Conservation (phyloP, 78 protist genomes). For the Dictyostelium citrinum region DNA sequence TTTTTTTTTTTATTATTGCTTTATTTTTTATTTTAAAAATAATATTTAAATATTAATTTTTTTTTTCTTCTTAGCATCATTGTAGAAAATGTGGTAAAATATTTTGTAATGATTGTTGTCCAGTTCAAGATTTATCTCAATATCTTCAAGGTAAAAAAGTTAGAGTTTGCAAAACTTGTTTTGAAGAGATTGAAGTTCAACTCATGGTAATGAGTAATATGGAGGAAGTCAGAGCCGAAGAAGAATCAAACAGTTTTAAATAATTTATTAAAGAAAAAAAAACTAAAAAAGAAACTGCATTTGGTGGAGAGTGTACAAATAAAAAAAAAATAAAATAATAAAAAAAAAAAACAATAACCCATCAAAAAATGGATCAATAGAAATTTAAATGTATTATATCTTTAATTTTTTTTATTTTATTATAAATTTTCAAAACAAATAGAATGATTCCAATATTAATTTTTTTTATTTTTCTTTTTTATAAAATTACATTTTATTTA, state of each 20-base stretch:
- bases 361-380: not conserved
- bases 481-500: too few relatives aligned
- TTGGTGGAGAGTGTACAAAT: not conserved
- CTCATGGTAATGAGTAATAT: slow-evolving; percentile 8
- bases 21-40: too few relatives aligned
- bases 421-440: too few relatives aligned
- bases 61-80: slow-evolving; percentile 42
- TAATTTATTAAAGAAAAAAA: not conserved
- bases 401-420: too few relatives aligned
- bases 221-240: not conserved
- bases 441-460: too few relatives aligned
- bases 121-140: slow-evolving; percentile 64
- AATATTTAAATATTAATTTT: too few relatives aligned
- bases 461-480: too few relatives aligned
- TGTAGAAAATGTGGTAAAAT: slow-evolving; percentile 72
- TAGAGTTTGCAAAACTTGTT: slow-evolving; percentile 50
- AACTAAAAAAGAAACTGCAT: not conserved
- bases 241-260: not conserved
- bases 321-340: not conserved
- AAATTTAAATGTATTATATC: too few relatives aligned
- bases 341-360: not conserved
- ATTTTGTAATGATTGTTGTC: slow-evolving; percentile 70
- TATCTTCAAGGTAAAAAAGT: slow-evolving; percentile 50
- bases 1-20: too few relatives aligned
- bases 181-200: slow-evolving; percentile 56